Evolutionary conservation across 2,329 filamentous ascomycete genomes (phyloP).

Genomic region (Pyrenophora tritici-repentis): DNA sequence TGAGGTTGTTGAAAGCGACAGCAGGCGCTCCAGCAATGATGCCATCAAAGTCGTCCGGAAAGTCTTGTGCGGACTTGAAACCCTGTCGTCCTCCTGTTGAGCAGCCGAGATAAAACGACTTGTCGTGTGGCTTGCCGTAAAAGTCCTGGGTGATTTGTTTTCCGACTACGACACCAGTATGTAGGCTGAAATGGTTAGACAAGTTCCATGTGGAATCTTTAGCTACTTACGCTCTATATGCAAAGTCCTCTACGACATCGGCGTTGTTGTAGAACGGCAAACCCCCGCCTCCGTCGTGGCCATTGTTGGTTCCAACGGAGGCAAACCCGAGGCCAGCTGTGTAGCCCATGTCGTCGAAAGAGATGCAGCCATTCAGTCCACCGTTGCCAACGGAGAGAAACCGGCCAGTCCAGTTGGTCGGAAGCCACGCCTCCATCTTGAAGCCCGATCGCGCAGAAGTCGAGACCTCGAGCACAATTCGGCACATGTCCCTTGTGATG

Average conservation of each 20-base stretch:
- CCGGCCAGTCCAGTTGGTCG: slow-evolving; percentile 48
- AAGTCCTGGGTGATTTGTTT: slow-evolving; percentile 50
- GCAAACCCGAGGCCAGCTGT: slow-evolving; percentile 47
- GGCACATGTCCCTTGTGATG: slow-evolving; percentile 48
- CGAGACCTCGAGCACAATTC: slow-evolving; percentile 48
- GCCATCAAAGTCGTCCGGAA: slow-evolving; percentile 46
- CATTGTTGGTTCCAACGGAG: slow-evolving; percentile 49
- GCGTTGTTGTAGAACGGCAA: slow-evolving; percentile 53
- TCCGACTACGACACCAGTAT: slow-evolving; percentile 41
- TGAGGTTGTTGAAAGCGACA: slow-evolving; percentile 41
- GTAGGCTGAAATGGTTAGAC: slow-evolving; percentile 32
- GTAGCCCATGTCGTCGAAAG: slow-evolving; percentile 49
- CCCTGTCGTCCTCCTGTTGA: slow-evolving; percentile 48
- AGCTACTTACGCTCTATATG: slow-evolving; percentile 47
- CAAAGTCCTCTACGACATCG: slow-evolving; percentile 56
- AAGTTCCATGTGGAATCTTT: neutral
- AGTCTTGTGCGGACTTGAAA: slow-evolving; percentile 41
- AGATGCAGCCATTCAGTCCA: slow-evolving; percentile 49
- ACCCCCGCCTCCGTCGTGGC: slow-evolving; percentile 53
- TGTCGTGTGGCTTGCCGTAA: slow-evolving; percentile 48
- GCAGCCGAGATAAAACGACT: slow-evolving; percentile 48
- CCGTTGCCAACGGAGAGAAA: slow-evolving; percentile 47
- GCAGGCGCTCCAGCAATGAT: slow-evolving; percentile 45
- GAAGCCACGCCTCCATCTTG: slow-evolving; percentile 54
- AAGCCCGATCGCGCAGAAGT: slow-evolving; percentile 50